Base-by-base conservation (phyloP, 2,329 filamentous ascomycete species). In the Bipolaris oryzae region DNA sequence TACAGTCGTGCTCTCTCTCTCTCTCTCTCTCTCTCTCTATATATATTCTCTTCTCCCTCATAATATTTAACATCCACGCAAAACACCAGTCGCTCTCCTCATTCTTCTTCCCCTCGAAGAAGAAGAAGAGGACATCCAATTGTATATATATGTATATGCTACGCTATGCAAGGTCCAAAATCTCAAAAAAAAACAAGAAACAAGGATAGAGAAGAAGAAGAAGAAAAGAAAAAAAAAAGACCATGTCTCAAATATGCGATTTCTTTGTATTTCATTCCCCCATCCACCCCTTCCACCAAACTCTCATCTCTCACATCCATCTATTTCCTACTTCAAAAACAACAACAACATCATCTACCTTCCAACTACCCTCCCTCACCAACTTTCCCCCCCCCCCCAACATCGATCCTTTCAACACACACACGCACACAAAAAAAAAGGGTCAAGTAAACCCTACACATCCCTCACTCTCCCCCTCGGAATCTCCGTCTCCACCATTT, bases 401-500 rank as follows among this genome's bases (percentile, higher is more conserved):
- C 11, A 13, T 3, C 31, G 5, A 15, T 34, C 31, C 6, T 15
- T 11, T 34, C 11, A 34, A 37, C 18, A 3, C 7, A 25, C 37
- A 18, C n/a, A n/a, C n/a, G n/a, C n/a, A 39, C 2, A 20, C 10
- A 3, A 10, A 20, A 39, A 21, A 3, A 37, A 28, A 23, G 21
- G 21, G 21, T 5, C 21, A 2, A 15, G 18, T n/a, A 35, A 34
- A 7, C 23, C 38, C 46, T 49, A 67, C 3, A 73, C 55, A 53
- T 72, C 67, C 48, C 71, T 59, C 1, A 68, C 61, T 16, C 43
- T 59, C 48, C 64, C 48, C 9, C 51, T 53, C 5, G 72, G 72
- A 55, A 77, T 76, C 63, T 85, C 89, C 58, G 87, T 85, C 78
- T 95, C 90, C n/a, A 92, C 89, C 87, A 94, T 90, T 79, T 97